Percentiles rank a stretch among this genome's conserved stretches.
Evolutionary conservation across 257 asterid species (phyloP).

Genomic region (Anisodus tanguticus): DNA sequence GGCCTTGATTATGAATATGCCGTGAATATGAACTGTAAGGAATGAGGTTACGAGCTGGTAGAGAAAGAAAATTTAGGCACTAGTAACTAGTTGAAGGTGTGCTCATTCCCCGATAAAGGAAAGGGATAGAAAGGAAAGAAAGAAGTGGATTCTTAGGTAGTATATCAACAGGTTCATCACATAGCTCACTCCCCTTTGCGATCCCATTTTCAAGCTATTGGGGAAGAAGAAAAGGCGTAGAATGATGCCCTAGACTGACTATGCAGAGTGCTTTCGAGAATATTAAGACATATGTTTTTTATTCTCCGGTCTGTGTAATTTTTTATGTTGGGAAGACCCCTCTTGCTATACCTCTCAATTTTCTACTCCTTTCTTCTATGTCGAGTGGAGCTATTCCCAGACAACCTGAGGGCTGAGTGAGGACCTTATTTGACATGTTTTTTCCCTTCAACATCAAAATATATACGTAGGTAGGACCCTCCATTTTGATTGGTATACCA

Average conservation of each 20-base stretch:
- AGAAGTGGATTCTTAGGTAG: not conserved
- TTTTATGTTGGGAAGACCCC: no score
- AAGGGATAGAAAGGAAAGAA: not conserved
- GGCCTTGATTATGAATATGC: not conserved
- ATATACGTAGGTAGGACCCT: conserved; percentile 28
- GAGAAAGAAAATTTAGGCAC: not conserved
- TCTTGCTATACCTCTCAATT: no score
- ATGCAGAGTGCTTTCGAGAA: no score
- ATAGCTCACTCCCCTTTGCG: not conserved
- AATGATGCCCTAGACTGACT: no score
- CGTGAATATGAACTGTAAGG: not conserved
- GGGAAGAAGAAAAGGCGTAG: not conserved
- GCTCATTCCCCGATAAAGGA: not conserved
- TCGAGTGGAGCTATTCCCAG: no score
- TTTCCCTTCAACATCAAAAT: no score
- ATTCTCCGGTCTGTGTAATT: no score
- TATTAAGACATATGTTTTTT: no score
- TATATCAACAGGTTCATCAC: not conserved
- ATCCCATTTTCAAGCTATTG: not conserved
- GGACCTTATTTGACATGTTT: no score
- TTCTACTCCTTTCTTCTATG: no score
- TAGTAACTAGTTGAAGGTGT: not conserved
- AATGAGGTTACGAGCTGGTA: no score
- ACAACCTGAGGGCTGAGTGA: no score
- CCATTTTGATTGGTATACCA: conserved; percentile 25